phyloP scores from a whole-genome alignment of 768 basidiomycete genomes.

The Pholiota microspora region DNA sequence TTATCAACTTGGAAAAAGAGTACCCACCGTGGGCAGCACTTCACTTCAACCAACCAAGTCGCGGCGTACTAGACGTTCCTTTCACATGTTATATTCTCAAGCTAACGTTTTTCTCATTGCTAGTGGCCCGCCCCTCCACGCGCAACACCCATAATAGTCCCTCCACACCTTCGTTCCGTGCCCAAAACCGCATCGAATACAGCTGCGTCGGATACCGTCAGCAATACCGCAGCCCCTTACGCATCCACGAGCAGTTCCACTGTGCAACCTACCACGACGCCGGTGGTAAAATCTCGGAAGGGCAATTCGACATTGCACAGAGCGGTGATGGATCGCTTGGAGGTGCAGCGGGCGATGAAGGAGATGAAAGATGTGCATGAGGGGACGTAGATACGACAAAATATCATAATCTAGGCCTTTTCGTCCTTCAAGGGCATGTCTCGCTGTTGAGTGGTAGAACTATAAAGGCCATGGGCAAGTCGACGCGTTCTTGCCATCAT shows the following conservation, averaged over 20 bases:
- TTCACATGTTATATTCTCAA: neutral
- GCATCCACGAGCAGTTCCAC: neutral
- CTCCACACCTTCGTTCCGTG: conserved; percentile 49
- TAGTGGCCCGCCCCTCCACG: conserved; percentile 88
- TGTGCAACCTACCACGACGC: neutral
- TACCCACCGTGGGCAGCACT: conserved; percentile 87
- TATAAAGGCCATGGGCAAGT: too few relatives aligned
- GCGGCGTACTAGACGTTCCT: conserved; percentile 62
- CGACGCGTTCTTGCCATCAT: too few relatives aligned
- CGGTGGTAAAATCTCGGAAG: conserved; percentile 29
- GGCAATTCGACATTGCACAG: conserved; percentile 44
- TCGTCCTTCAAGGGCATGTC: too few relatives aligned
- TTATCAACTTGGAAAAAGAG: conserved; percentile 73
- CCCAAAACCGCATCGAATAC: conserved; percentile 12
- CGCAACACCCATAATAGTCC: conserved; percentile 75
- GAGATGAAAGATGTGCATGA: conserved; percentile 29
- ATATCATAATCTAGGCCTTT: too few relatives aligned
- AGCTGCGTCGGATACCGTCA: neutral
- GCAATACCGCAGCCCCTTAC: neutral
- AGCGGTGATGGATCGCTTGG: conserved; percentile 72
- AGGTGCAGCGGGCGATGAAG: conserved; percentile 69
- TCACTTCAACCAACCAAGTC: conserved; percentile 84
- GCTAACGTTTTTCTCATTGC: neutral
- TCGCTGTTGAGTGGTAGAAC: too few relatives aligned
- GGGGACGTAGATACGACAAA: neutral